Base-by-base conservation (phyloP, 2,329 filamentous ascomycete species). In the Ambrosiella beaveri region DNA sequence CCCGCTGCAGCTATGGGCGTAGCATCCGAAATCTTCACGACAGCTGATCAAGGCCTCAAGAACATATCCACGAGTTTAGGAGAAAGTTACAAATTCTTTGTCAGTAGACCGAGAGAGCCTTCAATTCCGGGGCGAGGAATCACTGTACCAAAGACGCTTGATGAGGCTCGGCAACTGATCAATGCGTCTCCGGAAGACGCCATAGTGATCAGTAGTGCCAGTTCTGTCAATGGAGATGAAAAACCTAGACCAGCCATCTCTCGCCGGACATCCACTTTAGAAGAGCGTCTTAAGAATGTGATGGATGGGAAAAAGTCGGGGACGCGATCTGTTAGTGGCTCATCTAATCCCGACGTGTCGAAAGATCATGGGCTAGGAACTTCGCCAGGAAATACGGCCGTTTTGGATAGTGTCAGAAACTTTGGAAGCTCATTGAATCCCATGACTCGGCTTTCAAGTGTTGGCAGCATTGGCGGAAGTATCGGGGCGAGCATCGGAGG, bases 81-180 rank as follows among this genome's bases (percentile, higher is more conserved):
- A 61, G 89, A 88, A 65, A 96, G 89, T 67, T 94, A 96, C 71
- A 93, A 89, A 61, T 95, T 97, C 67, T 73, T 98, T 27, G 81
- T 98, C 57, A 91, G 91, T 13, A 87, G 89, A 63, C 75, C 96
- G 17, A 88, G 86, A 62, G 89, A 95, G 68, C 64, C 66, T 11
- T 69, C 70, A 50, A 38, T n/a, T 11, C 66, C 69, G 7, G 66
- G 67, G 36, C 68, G 71, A 27, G 72, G 77, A 13, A 76, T 82
- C 1, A 71, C 81, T 6, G 76, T 95, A 0, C 93, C 93, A 1
- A 91, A 88, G 65, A 98, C 93, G 1, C 74, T 98, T 0, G 93
- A 95, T 64, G 93, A 98, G 65, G 93, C 91, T 13, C 79, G 89
- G 52, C 91, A 89, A 67, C 78, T 98, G 9, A 86, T 98, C 62